Base-by-base conservation (phyloP, 495 filamentous ascomycete genomes). In the Lophiostoma macrostomum region DNA sequence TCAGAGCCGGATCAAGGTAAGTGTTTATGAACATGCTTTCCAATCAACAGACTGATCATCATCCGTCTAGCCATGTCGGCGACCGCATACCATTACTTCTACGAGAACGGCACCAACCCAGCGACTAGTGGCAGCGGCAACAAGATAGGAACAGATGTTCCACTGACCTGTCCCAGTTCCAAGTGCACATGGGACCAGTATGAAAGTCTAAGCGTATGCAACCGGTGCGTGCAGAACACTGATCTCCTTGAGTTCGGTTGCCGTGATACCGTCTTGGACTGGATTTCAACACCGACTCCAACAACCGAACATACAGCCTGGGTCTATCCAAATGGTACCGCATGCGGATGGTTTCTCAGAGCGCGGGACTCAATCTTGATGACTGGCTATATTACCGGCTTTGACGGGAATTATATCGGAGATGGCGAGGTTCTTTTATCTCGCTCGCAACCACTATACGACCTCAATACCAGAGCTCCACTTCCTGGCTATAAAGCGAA, bases 111-210 rank as follows among this genome's bases (percentile, higher is more conserved):
- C 16, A 53, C 50, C 38, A 23, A 28, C 4, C 50, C 50, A 38
- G 20, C 34, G n/a, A 16, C 39, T 32, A 32, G n/a, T 22, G 39
- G 50, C 16, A 45, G 36, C 11, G 39, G 48, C 3, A 32, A 19
- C 10, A n/a, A n/a, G n/a, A n/a, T n/a, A n/a, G 38, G 47, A 48
- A 14, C 45, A 13, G 46, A 29, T 19, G 23, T 58, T 38, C 54
- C 45, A n/a, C 32, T 53, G 24, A 11, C 23, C 14, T 59, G 55
- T 37, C 55, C 55, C n/a, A 59, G 30, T 16, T 45, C 28, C 40
- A 60, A 48, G 13, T 60, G 56, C 25, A 54, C 56, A 32, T 60
- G 56, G 56, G 23, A n/a, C 16, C n/a, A 46, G 23, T 60, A 48
- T 24, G 50, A 60, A 46, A 48, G 37, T 14, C 43, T 60, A 20